Evolutionary conservation across 1,284 basidiomycete genomes (phyloP).

Genomic region (Cryptococcus floricola): DNA sequence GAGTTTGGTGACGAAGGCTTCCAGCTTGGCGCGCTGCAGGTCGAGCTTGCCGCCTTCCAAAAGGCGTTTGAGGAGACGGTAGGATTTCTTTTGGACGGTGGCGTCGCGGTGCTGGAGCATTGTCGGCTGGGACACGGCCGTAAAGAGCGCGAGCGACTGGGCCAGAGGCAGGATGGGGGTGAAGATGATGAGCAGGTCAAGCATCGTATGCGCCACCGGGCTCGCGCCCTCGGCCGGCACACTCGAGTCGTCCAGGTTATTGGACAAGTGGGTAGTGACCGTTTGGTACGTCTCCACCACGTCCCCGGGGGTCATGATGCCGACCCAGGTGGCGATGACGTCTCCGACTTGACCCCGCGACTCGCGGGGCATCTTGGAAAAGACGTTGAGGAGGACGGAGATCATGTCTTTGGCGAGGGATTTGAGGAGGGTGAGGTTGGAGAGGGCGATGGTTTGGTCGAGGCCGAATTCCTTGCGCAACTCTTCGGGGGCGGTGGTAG

Average conservation of each 20-base stretch:
- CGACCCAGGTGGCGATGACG: constrained; percentile 79
- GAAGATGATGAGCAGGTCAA: constrained; percentile 84
- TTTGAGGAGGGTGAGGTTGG: constrained; percentile 70
- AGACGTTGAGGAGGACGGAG: constrained; percentile 95
- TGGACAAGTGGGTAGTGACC: constrained; percentile 70
- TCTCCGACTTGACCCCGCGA: constrained; percentile 80
- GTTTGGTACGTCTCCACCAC: constrained; percentile 76
- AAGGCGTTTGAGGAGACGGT: constrained; percentile 77
- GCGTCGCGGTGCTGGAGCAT: constrained; percentile 64
- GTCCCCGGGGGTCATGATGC: constrained; percentile 73
- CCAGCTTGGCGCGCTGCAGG: constrained; percentile 54
- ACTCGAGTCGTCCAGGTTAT: constrained; percentile 57
- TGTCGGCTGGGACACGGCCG: constrained; percentile 46
- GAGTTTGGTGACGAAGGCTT: constrained; percentile 60
- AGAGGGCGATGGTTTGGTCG: constrained; percentile 59
- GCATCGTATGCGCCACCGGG: constrained; percentile 68
- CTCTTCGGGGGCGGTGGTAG: constrained; percentile 52
- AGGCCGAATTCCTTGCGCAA: constrained; percentile 55
- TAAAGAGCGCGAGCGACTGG: constrained; percentile 64
- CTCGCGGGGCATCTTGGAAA: constrained; percentile 74
- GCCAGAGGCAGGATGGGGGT: constrained; percentile 67
- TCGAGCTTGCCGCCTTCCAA: constrained; percentile 60
- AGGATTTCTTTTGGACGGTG: constrained; percentile 91
- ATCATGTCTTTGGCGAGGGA: constrained; percentile 86
- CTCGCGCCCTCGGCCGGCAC: constrained; percentile 41